phyloP scores from a whole-genome alignment of 306 rosid species.

The Vicia villosa region DNA sequence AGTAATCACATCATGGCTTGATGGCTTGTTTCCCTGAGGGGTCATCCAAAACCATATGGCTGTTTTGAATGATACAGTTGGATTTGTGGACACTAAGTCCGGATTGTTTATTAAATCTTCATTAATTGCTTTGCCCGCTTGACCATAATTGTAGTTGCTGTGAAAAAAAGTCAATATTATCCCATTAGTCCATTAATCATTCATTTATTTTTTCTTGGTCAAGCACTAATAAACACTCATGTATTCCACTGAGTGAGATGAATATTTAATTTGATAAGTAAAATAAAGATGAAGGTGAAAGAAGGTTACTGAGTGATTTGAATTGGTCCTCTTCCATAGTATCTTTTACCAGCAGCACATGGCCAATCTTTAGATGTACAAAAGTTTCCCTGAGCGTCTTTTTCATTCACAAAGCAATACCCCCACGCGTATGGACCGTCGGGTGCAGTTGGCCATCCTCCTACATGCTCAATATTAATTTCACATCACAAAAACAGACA shows the following conservation, averaged over 20 bases:
- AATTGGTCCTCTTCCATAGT: conserved; percentile 76
- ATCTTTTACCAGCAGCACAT: conserved; percentile 55
- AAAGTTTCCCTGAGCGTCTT: conserved; percentile 21
- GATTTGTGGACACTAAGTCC: conserved; percentile 51
- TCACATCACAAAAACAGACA: too few relatives aligned
- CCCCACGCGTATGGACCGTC: conserved; percentile 76
- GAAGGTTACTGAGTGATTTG: conserved; percentile 56
- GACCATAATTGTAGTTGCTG: conserved; percentile 77
- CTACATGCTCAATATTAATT: conserved; percentile 17
- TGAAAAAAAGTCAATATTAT: too few relatives aligned
- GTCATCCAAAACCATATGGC: conserved; percentile 91
- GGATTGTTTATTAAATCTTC: conserved; percentile 54
- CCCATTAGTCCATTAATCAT: too few relatives aligned
- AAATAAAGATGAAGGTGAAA: too few relatives aligned
- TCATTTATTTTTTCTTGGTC: too few relatives aligned
- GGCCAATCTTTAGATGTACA: conserved; percentile 47
- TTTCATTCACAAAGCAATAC: conserved; percentile 55
- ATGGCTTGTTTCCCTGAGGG: conserved; percentile 64
- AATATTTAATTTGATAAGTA: too few relatives aligned
- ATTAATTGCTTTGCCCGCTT: conserved; percentile 45
- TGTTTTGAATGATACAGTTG: conserved; percentile 57
- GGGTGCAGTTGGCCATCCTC: conserved; percentile 67
- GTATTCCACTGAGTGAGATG: too few relatives aligned
- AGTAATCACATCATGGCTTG: conserved; percentile 62
- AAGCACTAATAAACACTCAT: too few relatives aligned